Evolutionary conservation across 225 moss, liverwort and hornwort species (phyloP).

Genomic region (Physcomitrium patens): DNA sequence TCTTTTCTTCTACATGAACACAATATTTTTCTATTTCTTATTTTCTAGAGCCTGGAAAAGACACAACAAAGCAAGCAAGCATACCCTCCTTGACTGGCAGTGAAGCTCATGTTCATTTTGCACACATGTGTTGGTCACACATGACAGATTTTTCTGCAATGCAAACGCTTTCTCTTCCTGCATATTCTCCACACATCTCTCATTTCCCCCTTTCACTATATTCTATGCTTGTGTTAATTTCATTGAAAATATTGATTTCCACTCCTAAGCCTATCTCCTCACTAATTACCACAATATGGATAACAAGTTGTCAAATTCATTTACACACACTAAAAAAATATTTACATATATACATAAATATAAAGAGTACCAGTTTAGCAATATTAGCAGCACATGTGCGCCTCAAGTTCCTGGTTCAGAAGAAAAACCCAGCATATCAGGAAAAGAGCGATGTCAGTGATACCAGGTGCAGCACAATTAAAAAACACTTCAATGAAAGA

Average conservation of each 20-base stretch:
- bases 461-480: not conserved
- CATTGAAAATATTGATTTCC: too few relatives aligned
- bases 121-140: conserved; percentile 46
- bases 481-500: not conserved
- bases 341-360: too few relatives aligned
- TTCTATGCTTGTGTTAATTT: too few relatives aligned
- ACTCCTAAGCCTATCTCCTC: too few relatives aligned
- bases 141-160: conserved; percentile 36
- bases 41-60: too few relatives aligned
- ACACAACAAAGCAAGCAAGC: not conserved
- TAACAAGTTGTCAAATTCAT: not conserved
- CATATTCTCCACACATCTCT: not conserved
- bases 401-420: conserved; percentile 35
- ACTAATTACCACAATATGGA: fast-evolving
- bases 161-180: conserved; percentile 45
- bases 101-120: conserved; percentile 53
- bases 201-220: too few relatives aligned
- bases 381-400: conserved; percentile 25
- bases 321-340: not conserved
- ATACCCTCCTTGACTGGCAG: conserved; percentile 41
- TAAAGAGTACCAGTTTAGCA: conserved; percentile 26
- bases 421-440: not conserved
- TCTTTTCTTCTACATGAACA: too few relatives aligned
- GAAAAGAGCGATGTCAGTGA: not conserved
- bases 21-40: too few relatives aligned